These are phyloP conservation scores for Rostrohypoxylon terebratum DNA, from an alignment of 495 filamentous ascomycete genomes.

Conservation along the genomic window DNA sequence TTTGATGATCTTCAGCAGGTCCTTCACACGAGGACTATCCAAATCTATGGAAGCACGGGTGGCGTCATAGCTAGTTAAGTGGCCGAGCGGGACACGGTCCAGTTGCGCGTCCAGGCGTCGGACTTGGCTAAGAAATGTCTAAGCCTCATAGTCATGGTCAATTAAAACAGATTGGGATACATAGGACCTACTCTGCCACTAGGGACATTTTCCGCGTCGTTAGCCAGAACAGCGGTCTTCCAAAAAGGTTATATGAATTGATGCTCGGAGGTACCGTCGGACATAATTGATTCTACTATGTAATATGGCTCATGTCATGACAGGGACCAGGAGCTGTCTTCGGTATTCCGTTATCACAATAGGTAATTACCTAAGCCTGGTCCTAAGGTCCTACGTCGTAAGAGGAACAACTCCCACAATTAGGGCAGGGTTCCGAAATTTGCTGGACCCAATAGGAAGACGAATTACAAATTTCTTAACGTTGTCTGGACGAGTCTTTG, in stretches of 20 bases:
- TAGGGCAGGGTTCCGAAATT: conserved; percentile 7
- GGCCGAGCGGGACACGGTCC: conserved; percentile 70
- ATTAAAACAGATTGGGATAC: conserved; percentile 15
- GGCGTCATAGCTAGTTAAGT: conserved; percentile 51
- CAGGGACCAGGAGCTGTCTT: conserved; percentile 17
- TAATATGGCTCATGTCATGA: conserved; percentile 40
- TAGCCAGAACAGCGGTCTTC: conserved; percentile 19
- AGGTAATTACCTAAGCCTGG: conserved; percentile 2
- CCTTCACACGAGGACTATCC: conserved; percentile 56
- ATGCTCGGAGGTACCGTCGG: conserved; percentile 25
- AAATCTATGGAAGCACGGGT: conserved; percentile 46
- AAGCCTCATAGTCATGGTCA: conserved; percentile 25
- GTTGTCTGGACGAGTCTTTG: conserved; percentile 1
- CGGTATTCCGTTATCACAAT: conserved; percentile 3
- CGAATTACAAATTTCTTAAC: conserved; percentile 13
- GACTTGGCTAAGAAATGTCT: conserved; percentile 71
- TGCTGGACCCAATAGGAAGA: conserved; percentile 32
- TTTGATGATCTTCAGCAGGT: conserved; percentile 73
- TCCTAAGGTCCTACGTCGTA: no score
- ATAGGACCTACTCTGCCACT: conserved; percentile 70
- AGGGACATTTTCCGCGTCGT: conserved; percentile 67
- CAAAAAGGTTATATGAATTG: conserved; percentile 43
- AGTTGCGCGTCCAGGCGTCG: conserved; percentile 81
- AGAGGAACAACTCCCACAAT: conserved; percentile 24
- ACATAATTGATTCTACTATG: conserved; percentile 36